phyloP scores from a whole-genome alignment of 331 rosid species.

The Acacia pycnantha region DNA sequence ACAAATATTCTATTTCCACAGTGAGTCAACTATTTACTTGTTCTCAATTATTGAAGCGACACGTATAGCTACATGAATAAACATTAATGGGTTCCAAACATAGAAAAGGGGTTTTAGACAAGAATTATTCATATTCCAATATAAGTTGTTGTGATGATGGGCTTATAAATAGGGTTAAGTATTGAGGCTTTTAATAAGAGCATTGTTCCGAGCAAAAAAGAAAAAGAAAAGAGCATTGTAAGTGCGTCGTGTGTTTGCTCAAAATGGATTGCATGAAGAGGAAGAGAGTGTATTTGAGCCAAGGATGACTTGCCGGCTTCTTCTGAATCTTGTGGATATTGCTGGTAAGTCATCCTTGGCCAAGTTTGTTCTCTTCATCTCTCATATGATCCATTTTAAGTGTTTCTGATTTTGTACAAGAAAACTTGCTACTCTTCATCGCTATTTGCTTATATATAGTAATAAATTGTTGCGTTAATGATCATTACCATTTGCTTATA shows the following conservation, averaged over 20 bases:
- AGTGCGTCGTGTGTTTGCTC: not conserved
- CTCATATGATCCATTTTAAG: constrained; percentile 16
- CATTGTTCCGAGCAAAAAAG: too few relatives aligned
- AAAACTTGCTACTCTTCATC: not conserved
- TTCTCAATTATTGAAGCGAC: not conserved
- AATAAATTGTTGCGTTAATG: too few relatives aligned
- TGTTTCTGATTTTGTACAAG: not conserved
- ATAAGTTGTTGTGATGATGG: not conserved
- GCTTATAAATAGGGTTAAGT: not conserved
- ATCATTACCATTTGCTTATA: too few relatives aligned
- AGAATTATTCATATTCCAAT: not conserved
- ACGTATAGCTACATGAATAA: not conserved
- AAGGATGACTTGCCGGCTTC: constrained; percentile 39
- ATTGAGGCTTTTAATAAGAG: too few relatives aligned
- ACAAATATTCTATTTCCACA: constrained; percentile 33
- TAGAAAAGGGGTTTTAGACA: not conserved
- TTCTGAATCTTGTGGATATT: not conserved
- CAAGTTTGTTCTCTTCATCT: constrained; percentile 29
- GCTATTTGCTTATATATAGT: not conserved
- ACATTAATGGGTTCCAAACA: not conserved
- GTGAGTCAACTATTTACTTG: not conserved
- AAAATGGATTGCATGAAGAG: constrained; percentile 4
- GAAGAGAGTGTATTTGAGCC: constrained; percentile 35
- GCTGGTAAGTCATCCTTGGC: constrained; percentile 37
- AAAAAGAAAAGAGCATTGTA: not conserved